Base-by-base conservation (phyloP, 129 eudicot genomes). In the Dittrichia graveolens region DNA sequence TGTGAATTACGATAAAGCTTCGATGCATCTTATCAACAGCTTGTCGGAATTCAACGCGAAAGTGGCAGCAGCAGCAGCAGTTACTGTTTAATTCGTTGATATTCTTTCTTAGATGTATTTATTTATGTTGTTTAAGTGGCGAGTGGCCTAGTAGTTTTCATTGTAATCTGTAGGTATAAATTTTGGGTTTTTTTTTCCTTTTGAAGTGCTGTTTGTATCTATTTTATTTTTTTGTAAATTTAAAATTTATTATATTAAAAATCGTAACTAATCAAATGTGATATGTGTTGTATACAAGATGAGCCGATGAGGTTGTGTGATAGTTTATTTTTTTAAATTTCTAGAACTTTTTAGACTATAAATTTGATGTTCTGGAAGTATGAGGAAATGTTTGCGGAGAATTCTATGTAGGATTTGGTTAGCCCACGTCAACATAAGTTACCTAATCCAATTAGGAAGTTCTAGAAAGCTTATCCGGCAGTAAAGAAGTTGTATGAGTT, bases 1-100 rank as follows among this genome's bases (percentile, higher is more conserved):
- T 67, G 97, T 92, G 18, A 88, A 84, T 48, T 92, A 75, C 18
- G 96, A 92, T 49, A 92, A 89, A 78, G 97, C 97, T 67, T 78
- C 85, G 5, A 85, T 46, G 58, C 93, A 91, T 83, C 82, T 91
- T 72, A 69, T 65, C 5, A 80, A 83, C 8, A 79, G 81, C 38
- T 47, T 88, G 12, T 81, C 90, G 6, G 84, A 69, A 48, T 80
- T 69, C 56, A 61, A 65, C 64, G 54, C 63, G 0, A 75, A 47
- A 15, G 80, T 53, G 52, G 76, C 61, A 3, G 62, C 68, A 13
- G 6, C 68, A 3, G 46, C 68, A 13, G 6, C 68, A 3, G 46
- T 7, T 72, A 3, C 16, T n/a, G 53, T 16, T 38, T 65, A 35
- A 39, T 14, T n/a, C n/a, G n/a, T n/a, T n/a, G n/a, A n/a, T n/a